Evolutionary conservation across 345 rosid genomes (phyloP).

Genomic region (Chamaenerion angustifolium): DNA sequence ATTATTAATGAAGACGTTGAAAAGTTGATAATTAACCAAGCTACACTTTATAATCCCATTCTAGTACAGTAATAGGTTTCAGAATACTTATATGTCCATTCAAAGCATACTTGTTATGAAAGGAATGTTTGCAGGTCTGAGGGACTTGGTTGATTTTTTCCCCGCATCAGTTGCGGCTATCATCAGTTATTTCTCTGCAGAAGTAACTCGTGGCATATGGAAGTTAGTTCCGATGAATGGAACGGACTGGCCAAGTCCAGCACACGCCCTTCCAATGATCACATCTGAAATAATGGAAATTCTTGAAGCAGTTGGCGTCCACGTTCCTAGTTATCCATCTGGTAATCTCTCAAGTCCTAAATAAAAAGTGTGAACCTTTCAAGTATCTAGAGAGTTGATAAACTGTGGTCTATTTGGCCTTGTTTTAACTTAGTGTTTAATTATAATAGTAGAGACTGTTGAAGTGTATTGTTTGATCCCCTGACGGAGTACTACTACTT

Average conservation of each 20-base stretch:
- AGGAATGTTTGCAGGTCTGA: conserved; percentile 31
- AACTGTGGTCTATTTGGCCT: too few relatives aligned
- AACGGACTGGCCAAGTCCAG: conserved; percentile 68
- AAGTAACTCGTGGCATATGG: conserved; percentile 52
- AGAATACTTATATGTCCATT: too few relatives aligned
- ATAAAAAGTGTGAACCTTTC: too few relatives aligned
- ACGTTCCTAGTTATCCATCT: conserved; percentile 21
- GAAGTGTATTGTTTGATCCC: too few relatives aligned
- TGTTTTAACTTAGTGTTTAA: too few relatives aligned
- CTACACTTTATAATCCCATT: too few relatives aligned
- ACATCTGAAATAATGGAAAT: conserved; percentile 42
- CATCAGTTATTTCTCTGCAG: conserved; percentile 49
- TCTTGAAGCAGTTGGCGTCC: conserved; percentile 41
- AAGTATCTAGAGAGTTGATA: too few relatives aligned
- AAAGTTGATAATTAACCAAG: too few relatives aligned
- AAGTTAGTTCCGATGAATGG: conserved; percentile 62
- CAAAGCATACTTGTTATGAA: background rate
- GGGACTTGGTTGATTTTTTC: conserved; percentile 50
- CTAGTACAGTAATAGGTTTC: too few relatives aligned
- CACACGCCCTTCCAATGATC: conserved; percentile 25
- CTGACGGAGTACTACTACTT: background rate
- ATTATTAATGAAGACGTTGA: too few relatives aligned
- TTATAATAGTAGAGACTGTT: too few relatives aligned
- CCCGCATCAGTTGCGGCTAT: conserved; percentile 50
- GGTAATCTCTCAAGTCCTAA: conserved; percentile 17